A percentile compares a stretch with the other conserved stretches of the same genome.
Evolutionary conservation across 2,329 filamentous ascomycete species (phyloP).

Genomic region (Albifimbria verrucaria): DNA sequence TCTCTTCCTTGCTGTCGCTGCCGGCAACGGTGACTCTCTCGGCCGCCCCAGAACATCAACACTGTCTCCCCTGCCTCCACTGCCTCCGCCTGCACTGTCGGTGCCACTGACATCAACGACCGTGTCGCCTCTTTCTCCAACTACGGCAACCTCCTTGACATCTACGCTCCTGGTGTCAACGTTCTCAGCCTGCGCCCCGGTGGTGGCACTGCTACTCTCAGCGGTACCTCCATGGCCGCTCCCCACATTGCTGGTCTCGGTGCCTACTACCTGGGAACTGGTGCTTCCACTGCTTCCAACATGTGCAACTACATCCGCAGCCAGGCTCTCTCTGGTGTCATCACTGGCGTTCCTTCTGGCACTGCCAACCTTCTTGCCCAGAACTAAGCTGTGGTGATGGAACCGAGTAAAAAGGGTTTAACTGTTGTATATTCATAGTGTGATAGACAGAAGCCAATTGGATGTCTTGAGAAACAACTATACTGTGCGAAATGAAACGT

Average conservation of each 20-base stretch:
- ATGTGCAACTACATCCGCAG: slow-evolving; percentile 38
- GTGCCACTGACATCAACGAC: slow-evolving; percentile 34
- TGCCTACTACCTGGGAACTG: slow-evolving; percentile 40
- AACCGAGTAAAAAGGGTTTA: not conserved
- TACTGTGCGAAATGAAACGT: too few species aligned
- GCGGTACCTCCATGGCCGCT: slow-evolving; percentile 35
- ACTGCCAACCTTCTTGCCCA: slow-evolving; percentile 30
- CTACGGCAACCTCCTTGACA: slow-evolving; percentile 33
- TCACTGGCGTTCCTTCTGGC: slow-evolving; percentile 28
- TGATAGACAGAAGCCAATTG: not conserved
- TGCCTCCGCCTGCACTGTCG: slow-evolving; percentile 42
- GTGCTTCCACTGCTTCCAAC: slow-evolving; percentile 24
- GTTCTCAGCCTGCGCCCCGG: slow-evolving; percentile 39
- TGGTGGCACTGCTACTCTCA: slow-evolving; percentile 31
- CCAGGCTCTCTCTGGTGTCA: slow-evolving; percentile 33
- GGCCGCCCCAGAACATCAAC: slow-evolving; percentile 26
- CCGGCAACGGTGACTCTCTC: slow-evolving; percentile 34
- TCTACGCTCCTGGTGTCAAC: slow-evolving; percentile 35
- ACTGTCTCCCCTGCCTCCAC: slow-evolving; percentile 40
- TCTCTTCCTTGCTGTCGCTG: slow-evolving; percentile 38
- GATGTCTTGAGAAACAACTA: not conserved
- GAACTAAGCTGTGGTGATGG: slow-evolving; percentile 16
- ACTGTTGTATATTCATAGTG: not conserved
- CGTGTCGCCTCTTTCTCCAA: slow-evolving; percentile 41
- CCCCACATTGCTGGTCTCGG: slow-evolving; percentile 35